Base-by-base conservation (phyloP, 2,329 filamentous ascomycete genomes). In the Sodiomyces alkalinus region DNA sequence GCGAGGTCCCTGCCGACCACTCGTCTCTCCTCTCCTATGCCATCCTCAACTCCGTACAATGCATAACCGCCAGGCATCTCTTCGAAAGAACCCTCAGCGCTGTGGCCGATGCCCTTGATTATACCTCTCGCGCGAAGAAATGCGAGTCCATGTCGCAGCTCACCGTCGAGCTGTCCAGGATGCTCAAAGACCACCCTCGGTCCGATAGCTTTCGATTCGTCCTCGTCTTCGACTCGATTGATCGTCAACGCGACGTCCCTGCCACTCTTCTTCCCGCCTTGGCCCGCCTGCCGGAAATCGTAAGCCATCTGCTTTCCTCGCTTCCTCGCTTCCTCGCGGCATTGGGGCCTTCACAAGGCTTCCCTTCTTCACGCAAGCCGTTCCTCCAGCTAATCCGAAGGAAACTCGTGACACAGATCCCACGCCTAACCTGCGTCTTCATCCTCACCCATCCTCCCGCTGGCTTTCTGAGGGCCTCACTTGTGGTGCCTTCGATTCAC, bases 221-320 rank as follows among this genome's bases (percentile, higher is more conserved):
- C 7, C 53, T 96, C 33, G 80, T 94, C 8, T 66, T 96, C 37
- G 90, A 96, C 56, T 81, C 74, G 8, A 76, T 96, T 32, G 87
- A 96, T 49, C 69, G 66, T 36, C 80, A 93, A 49, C 66, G 78
- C 43, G 87, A 96, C 45, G 73, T 79, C 5, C 72, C 80, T 5
- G 65, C 73, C 3, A 92, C 82, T 2, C 55, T 96, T 10, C 56
- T 93, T 4, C 75, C 86, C 18, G 85, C 81, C 9, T 55, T 98
- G 36, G 81, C 80, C 14, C 68, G 86, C 35, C 52, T 98, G 13
- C 78, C 80, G 10, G 85, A 94, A 50, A 66, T 77, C 35, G 81
- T 90, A 56, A 42, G 74, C n/a, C n/a, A n/a, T n/a, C n/a, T n/a
- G n/a, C n/a, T n/a, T 36, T 11, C 8, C 8, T 8, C 5, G 1